Conservation (phyloP, 179 eudicot genomes). For the Camellia oleifera region DNA sequence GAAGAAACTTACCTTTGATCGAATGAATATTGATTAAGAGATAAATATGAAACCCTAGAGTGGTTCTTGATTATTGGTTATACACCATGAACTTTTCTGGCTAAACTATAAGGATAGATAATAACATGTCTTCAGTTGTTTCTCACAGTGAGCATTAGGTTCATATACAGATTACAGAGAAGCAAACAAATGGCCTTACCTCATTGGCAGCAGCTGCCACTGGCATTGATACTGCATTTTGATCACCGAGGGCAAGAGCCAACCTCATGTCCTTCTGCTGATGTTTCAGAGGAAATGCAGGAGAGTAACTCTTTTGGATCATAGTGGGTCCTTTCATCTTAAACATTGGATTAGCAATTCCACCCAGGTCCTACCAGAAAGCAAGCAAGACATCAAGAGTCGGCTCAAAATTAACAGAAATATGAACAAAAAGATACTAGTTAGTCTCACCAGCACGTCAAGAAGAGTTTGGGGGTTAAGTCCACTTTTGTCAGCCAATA, state of each 20-base stretch:
- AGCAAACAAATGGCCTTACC: conserved; percentile 28
- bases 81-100: too few species aligned
- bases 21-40: too few species aligned
- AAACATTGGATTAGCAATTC: conserved; percentile 95
- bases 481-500: conserved; percentile 86
- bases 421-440: not conserved
- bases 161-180: not conserved
- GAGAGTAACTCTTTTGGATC: conserved; percentile 66
- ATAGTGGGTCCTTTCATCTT: conserved; percentile 91
- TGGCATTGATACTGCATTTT: conserved; percentile 86
- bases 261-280: conserved; percentile 98
- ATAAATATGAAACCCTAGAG: too few species aligned
- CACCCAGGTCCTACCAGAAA: conserved; percentile 77
- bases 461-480: conserved; percentile 72
- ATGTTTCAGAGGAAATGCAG: conserved; percentile 96
- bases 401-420: conserved; percentile 12
- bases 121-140: not conserved
- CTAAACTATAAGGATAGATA: not conserved
- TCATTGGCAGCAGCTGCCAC: conserved; percentile 96
- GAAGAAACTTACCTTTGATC: too few species aligned
- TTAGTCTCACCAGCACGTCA: conserved; percentile 70
- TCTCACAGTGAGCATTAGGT: not conserved
- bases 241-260: conserved; percentile 96
- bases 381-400: conserved; percentile 2
- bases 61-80: too few species aligned